A percentile compares a stretch with the other conserved stretches of the same genome.
Evolutionary conservation across 2,329 filamentous ascomycete species (phyloP).

Genomic region (Leptosphaerulina australis): DNA sequence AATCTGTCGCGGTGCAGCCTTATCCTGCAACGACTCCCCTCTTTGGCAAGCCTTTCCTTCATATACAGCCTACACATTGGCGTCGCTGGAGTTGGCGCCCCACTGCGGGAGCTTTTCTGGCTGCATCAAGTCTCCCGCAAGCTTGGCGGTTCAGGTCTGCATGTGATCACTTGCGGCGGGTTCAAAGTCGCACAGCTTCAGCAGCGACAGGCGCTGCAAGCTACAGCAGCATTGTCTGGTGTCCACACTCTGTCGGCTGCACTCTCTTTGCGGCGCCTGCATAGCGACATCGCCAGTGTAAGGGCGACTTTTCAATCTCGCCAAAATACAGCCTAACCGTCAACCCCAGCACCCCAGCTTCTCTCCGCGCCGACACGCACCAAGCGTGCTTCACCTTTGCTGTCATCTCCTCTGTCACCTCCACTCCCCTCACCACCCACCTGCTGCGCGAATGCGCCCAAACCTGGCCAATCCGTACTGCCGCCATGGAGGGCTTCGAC

Average conservation of each 20-base stretch:
- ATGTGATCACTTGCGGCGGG: conserved; percentile 41
- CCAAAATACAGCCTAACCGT: conserved; percentile 12
- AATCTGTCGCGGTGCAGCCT: conserved; percentile 8
- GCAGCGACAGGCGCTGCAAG: conserved; percentile 20
- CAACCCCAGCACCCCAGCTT: conserved; percentile 16
- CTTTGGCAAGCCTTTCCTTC: conserved; percentile 2
- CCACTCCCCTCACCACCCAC: conserved; percentile 16
- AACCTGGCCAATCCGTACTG: conserved; percentile 20
- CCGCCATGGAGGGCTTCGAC: conserved; percentile 62
- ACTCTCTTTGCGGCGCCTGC: conserved; percentile 18
- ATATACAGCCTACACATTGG: conserved; percentile 6
- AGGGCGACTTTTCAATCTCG: conserved; percentile 4
- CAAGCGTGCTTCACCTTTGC: conserved; percentile 16
- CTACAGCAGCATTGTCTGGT: conserved; percentile 34
- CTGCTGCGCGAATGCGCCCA: conserved; percentile 41
- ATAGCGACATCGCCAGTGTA: conserved; percentile 22
- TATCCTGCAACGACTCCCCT: conserved; percentile 2
- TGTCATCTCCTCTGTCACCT: conserved; percentile 16
- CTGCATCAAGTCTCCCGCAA: conserved; percentile 19
- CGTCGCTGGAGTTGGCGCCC: conserved; percentile 10
- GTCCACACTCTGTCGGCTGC: conserved; percentile 19
- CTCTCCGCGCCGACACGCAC: conserved; percentile 15
- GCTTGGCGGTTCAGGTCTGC: conserved; percentile 34
- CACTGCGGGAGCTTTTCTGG: conserved; percentile 15
- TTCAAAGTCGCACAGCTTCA: conserved; percentile 44